Evolutionary conservation across 345 rosid genomes (phyloP).

Genomic region (Corymbia maculata): DNA sequence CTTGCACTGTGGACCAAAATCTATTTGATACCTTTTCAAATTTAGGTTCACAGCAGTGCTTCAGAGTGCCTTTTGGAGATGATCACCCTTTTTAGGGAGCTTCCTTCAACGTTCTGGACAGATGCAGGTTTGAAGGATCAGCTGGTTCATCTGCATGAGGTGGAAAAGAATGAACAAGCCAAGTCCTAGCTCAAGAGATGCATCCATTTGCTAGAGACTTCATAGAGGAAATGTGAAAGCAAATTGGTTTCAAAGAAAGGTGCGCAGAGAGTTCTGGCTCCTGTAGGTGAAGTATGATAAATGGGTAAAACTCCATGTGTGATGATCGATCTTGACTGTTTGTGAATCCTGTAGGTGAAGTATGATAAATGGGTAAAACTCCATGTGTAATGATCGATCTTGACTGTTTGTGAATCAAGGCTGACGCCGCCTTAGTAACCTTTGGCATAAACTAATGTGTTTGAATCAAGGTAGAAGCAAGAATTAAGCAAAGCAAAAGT

Average conservation of each 20-base stretch:
- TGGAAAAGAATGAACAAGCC: constrained; percentile 71
- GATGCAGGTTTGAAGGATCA: constrained; percentile 36
- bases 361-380: background rate
- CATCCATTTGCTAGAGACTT: constrained; percentile 32
- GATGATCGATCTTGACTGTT: too few relatives aligned
- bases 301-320: background rate
- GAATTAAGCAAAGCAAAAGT: background rate
- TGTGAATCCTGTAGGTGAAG: background rate
- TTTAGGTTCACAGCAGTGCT: constrained; percentile 71
- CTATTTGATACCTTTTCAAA: background rate
- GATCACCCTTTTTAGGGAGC: constrained; percentile 19
- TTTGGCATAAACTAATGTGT: background rate
- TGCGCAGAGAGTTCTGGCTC: background rate
- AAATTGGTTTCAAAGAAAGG: background rate
- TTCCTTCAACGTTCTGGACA: constrained; percentile 13
- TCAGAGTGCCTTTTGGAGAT: constrained; percentile 68
- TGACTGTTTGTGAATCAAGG: background rate
- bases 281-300: background rate
- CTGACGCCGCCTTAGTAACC: background rate
- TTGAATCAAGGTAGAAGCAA: background rate
- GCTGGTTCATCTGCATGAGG: constrained; percentile 44
- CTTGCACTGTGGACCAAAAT: background rate
- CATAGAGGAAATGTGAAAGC: background rate
- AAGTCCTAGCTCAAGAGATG: constrained; percentile 56
- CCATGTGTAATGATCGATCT: background rate